Base-by-base conservation (phyloP, 176 grass and related monocot genomes). In the Chloris gayana region DNA sequence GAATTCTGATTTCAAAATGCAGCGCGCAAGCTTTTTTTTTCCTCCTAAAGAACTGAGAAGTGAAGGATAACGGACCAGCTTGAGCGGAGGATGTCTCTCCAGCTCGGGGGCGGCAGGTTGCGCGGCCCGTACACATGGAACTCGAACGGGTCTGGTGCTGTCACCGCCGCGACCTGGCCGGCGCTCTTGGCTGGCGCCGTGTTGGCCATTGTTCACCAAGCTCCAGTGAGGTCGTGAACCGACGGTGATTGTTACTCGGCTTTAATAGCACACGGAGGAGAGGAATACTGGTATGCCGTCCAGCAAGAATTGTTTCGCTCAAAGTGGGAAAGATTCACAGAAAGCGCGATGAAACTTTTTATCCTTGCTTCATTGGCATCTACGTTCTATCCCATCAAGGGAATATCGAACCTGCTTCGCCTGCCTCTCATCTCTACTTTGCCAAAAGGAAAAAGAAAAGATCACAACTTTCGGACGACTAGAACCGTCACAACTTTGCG, bases 1-100 rank as follows among this genome's bases (percentile, higher is more conserved):
- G 35, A 37, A 37, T 37, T 37, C n/a, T n/a, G n/a, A n/a, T n/a
- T n/a, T n/a, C 35, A 6, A 4, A 37, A 37, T 37, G 35, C 1
- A 37, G 2, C 35, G 35, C 4, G 2, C 35, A 5, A 6, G 4
- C 7, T 37, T 37, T 37, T 5, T 37, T 37, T 37, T 37, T 5
- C 3, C 35, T 37, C 3, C 35, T 5, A 3, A 37, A 37, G 7
- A 37, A 37, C 35, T 5, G 35, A 37, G 35, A 44, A 39, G 51
- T 5, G 65, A 51, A 71, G 41, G 21, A 10, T 38, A 5, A 68
- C 87, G 25, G 65, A 96, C 90, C 88, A 97, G 83, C 90, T 93
- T 24, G 93, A 97, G 49, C 88, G 88, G 42, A 93, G 82, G 76
- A 97, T 88, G 72, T 91, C 90, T 67, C 77, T 85, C 90, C 93